phyloP scores from a whole-genome alignment of 129 eudicot species.

The Artemisia tridentata region DNA sequence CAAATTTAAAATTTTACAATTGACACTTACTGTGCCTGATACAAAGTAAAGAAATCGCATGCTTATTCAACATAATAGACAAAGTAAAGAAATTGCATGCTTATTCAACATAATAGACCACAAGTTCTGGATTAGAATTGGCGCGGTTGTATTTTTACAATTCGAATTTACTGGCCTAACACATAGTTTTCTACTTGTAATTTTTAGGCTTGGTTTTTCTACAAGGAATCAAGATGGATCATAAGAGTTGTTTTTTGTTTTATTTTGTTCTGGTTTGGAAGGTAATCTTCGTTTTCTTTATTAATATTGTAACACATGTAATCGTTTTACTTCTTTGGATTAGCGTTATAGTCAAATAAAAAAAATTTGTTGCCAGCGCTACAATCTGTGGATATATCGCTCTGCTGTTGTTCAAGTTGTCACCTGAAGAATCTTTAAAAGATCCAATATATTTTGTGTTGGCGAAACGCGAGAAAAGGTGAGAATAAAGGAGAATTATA shows the following conservation, averaged over 20 bases:
- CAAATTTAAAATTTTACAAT: background rate
- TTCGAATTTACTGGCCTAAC: background rate
- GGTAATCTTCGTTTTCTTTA: slow-evolving; percentile 37
- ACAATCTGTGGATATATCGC: slow-evolving; percentile 55
- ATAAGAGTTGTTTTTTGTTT: slow-evolving; percentile 36
- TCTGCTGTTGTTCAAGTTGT: slow-evolving; percentile 51
- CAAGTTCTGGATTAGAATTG: too few species aligned
- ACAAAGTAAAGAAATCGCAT: background rate
- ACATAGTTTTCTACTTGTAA: background rate
- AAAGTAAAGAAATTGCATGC: background rate
- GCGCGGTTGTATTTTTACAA: background rate
- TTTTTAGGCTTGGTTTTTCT: slow-evolving; percentile 57
- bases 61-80: too few species aligned
- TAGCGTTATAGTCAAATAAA: background rate
- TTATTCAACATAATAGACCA: background rate
- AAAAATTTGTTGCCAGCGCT: slow-evolving; percentile 47
- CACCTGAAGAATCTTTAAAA: slow-evolving; percentile 57
- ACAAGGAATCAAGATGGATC: slow-evolving; percentile 70
- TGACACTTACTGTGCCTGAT: background rate
- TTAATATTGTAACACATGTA: background rate
- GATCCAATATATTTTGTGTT: slow-evolving; percentile 67
- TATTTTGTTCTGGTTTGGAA: slow-evolving; percentile 54
- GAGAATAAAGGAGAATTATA: slow-evolving; percentile 10
- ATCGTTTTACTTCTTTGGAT: too few species aligned
- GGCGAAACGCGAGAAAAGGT: slow-evolving; percentile 41